Evolutionary conservation across 1,284 basidiomycete species (phyloP), one percentile per base, ranked within the genome.

Genomic region (Apiotrichum mycotoxinovorans): DNA sequence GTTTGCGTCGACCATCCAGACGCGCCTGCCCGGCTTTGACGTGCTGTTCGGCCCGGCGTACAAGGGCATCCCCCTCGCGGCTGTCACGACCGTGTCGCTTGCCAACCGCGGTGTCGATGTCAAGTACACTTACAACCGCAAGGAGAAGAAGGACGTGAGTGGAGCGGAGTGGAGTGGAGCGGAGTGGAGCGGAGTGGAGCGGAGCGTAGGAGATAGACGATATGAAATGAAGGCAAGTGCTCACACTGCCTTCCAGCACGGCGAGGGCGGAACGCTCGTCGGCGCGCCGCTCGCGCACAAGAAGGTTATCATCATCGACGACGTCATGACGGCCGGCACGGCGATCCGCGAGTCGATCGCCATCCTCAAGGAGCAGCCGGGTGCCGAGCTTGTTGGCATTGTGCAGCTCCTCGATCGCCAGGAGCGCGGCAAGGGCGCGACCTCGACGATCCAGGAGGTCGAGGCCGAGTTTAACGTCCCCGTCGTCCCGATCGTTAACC

Each of bases 41-140:
- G 84, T 98, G 43, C 82, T 98, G 30, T 97, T 98, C 70, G 96
- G 95, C 0, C 96, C 95, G 0, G 95, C 96, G 3, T 98, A 98
- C 82, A 98, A 98, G 79, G 95, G 93, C 41, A 98, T 98, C 70
- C 86, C 95, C 0, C 85, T 99, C 48, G 94, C 92, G 0, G 89
- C 95, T 0, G 85, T 89, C 46, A 93, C 94, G 1, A 83, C 89
- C 2, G 82, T 96, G 26, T 82, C 87, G 33, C 81, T 98, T 35
- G 52, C 62, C 4, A 57, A 60, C 51, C 46, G 47, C 41, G 62
- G 62, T 25, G 34, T 30, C 22, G 46, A 60, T 45, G 30, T 26
- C 10, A 56, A 41, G 30, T 82, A 86, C 60, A 88, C 88, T 35
- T 97, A 94, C 72, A 94, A 98, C 75, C 83, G 95, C 42, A 98